These are phyloP conservation scores for Heterobasidion occidentale DNA, from an alignment of 1,284 basidiomycete species.

Conservation along the genomic window DNA sequence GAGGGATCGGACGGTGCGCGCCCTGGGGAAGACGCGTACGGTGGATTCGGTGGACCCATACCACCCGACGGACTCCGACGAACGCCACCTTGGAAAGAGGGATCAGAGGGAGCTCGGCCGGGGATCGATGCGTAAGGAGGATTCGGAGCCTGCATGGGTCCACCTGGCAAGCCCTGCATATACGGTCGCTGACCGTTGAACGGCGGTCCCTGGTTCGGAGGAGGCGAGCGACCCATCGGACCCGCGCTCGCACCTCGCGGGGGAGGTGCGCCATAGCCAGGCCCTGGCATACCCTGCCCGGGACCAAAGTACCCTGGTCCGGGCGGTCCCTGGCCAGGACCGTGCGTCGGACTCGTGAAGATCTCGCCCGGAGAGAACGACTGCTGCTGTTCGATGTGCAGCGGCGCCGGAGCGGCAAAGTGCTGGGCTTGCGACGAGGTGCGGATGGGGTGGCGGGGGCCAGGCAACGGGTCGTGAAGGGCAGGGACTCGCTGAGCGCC, in stretches of 20 bases:
- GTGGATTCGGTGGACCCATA: conserved; percentile 6
- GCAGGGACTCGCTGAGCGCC: conserved; percentile 14
- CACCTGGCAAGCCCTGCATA: conserved; percentile 1
- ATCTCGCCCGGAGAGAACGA: conserved; percentile 6
- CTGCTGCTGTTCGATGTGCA: background rate
- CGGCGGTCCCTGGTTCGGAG: conserved; percentile 4
- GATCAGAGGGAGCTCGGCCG: conserved; percentile 29
- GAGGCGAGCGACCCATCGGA: conserved; percentile 7
- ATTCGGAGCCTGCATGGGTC: conserved; percentile 2
- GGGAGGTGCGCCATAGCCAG: background rate
- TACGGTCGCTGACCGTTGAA: background rate
- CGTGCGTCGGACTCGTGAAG: conserved; percentile 9
- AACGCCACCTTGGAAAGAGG: conserved; percentile 29
- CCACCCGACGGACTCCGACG: conserved; percentile 28
- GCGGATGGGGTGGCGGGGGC: conserved; percentile 6
- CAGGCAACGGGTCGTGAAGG: conserved; percentile 11
- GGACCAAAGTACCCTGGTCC: conserved; percentile 11
- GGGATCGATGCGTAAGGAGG: conserved; percentile 11
- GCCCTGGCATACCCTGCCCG: conserved; percentile 15
- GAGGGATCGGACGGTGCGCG: conserved; percentile 32
- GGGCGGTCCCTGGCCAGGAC: background rate
- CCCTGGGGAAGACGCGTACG: conserved; percentile 12
- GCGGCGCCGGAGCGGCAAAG: background rate
- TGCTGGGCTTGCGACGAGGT: conserved; percentile 8
- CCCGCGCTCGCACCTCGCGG: conserved; percentile 9